A percentile compares a stretch with the other conserved stretches of the same genome.
phyloP scores from a whole-genome alignment of 495 filamentous ascomycete species.

The Aspergillus affinis region DNA sequence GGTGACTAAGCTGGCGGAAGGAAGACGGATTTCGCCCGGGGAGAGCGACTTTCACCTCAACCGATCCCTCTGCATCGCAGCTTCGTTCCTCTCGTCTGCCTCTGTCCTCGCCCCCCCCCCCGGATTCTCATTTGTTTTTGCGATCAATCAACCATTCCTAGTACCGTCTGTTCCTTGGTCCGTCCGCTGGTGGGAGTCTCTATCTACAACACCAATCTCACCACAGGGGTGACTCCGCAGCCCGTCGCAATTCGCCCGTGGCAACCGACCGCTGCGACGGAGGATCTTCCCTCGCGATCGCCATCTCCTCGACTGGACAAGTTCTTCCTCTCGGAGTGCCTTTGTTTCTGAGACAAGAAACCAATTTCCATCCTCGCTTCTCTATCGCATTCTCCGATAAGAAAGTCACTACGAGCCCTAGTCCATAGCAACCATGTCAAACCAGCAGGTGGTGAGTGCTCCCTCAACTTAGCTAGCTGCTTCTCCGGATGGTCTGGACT shows the following conservation, averaged over 20 bases:
- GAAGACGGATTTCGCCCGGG: slow-evolving; percentile 44
- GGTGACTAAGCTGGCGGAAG: slow-evolving; percentile 41
- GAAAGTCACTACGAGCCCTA: slow-evolving; percentile 11
- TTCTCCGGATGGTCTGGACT: slow-evolving; percentile 17
- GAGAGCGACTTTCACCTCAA: slow-evolving; percentile 43
- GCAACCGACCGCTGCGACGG: slow-evolving; percentile 23
- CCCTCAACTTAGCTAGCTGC: slow-evolving; percentile 23
- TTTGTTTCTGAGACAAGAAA: neutral
- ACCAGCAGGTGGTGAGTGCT: slow-evolving; percentile 63
- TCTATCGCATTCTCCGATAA: slow-evolving; percentile 2
- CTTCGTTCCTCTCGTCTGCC: slow-evolving; percentile 1
- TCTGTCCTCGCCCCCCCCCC: slow-evolving; percentile 14
- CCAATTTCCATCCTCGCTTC: neutral
- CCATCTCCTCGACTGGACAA: slow-evolving; percentile 11
- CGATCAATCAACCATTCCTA: neutral
- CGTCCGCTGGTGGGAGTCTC: slow-evolving; percentile 5
- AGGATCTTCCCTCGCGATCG: slow-evolving; percentile 14
- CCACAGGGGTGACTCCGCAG: slow-evolving; percentile 14
- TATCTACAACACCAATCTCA: slow-evolving; percentile 17
- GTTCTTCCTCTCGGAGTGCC: slow-evolving; percentile 6
- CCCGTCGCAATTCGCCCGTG: slow-evolving; percentile 22
- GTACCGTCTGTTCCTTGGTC: neutral
- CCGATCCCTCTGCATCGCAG: slow-evolving; percentile 33
- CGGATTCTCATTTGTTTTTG: neutral
- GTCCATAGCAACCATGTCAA: slow-evolving; percentile 51